Evolutionary conservation across 352 stramenopile genomes (phyloP), one percentile per base, ranked within the genome.

Genomic region (Pythium myriotylum): DNA sequence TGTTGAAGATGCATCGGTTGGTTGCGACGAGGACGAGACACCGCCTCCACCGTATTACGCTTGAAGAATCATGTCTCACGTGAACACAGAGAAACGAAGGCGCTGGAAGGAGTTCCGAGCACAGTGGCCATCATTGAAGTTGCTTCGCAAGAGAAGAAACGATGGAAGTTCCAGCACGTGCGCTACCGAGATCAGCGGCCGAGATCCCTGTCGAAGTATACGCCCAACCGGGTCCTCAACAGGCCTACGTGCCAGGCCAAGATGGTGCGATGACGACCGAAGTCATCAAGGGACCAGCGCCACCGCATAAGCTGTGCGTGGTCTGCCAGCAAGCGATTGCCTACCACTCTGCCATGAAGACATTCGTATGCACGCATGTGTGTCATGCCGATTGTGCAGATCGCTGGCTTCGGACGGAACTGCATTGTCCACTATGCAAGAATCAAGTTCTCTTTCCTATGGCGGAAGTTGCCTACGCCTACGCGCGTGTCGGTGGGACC

Each of bases 381-480:
- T 91, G 88, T 58, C 85, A 94, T 50, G 71, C 64, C 9, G 52
- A 72, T 2, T 94, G 85, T 43, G 60, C 81, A 16, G 79, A 94
- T 46, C 64, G 70, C 43, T 84, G 77, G 72, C 48, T 94, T 29
- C 63, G 53, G 6, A 65, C 27, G 10, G 60, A 81, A 23, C 51
- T 83, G 17, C 68, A 60, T 43, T 94, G 85, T 40, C 82, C 81
- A 1, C 55, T 77, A 2, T 94, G 85, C 59, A 73, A 77, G 29
- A 67, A 62, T 27, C 81, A 92, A 56, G 62, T 90, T 45, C 57
- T 92, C 10, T 91, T 84, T 42, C 83, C 83, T 0, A 29, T 74
- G 22, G 72, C 73, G 17, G 33, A 59, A 35, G 29, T 35, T 5
- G 29, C 29, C 29, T 35, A 35, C 29, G 10, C 29, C 29, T 35